Evolutionary conservation across 768 basidiomycete species (phyloP), one percentile per base, ranked within the genome.

Genomic region (Rhizopogon vesiculosus): DNA sequence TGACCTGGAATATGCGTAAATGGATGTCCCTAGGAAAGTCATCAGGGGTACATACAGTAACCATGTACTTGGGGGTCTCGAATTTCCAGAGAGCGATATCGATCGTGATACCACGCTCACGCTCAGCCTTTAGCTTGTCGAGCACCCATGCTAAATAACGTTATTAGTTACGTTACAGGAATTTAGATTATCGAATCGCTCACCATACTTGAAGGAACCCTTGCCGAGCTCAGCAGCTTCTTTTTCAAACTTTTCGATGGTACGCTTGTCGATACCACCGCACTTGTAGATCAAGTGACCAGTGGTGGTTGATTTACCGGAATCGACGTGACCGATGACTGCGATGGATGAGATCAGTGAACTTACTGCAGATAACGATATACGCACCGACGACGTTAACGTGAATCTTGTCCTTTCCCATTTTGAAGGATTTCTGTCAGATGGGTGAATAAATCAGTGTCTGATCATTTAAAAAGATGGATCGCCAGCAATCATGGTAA

Each of bases 251-350:
- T 98, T 97, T 79, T 95, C 93, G 64, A 96, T 95, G 73, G 93
- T 94, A 87, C 93, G 93, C 85, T 98, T 99, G 76, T 99, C 97
- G 82, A 99, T 99, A 91, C 97, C 97, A 87, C 97, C 97, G 76
- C 97, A 99, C 88, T 99, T 97, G 92, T 98, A 98, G 87, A 98
- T 98, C 82, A 99, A 84, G 82, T 99, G 97, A 65, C 97, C 97
- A 66, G 97, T 99, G 71, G 97, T 99, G 79, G 97, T 99, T 57
- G 96, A 98, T 82, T 98, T 99, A 66, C 96, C 96, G 74, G 96
- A 98, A 82, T 98, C 94, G 91, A 95, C 93, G 83, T 95, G 94
- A 64, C 95, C 94, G 81, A 96, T 96, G 77, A 95, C 93, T 91
- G 70, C 35, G 64, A 72, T 64, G 46, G 59, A 65, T 71, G 54